Conservation (phyloP, 2,329 filamentous ascomycete species). For the Hypoxylon sp. region DNA sequence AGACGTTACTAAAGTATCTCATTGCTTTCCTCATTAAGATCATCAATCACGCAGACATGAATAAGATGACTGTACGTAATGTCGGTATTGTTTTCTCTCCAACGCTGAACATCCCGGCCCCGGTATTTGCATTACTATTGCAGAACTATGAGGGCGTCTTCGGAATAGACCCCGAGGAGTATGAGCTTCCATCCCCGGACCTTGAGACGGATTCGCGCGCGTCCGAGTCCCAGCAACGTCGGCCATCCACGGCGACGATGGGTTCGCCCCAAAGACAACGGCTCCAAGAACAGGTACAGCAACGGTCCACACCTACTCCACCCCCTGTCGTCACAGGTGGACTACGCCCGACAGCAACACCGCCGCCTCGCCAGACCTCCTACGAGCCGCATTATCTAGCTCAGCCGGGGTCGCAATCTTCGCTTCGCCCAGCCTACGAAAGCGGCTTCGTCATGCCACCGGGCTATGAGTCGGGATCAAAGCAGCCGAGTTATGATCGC, state of each 20-base stretch:
- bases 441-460: conserved; percentile 56
- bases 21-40: conserved; percentile 92
- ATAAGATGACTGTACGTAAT: conserved; percentile 99
- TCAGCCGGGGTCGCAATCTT: conserved; percentile 54
- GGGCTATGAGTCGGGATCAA: conserved; percentile 56
- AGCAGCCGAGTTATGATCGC: conserved; percentile 58
- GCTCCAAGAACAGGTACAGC: conserved; percentile 60
- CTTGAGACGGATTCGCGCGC: conserved; percentile 57
- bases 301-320: conserved; percentile 65
- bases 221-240: conserved; percentile 56
- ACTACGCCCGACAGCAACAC: conserved; percentile 59
- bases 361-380: conserved; percentile 58
- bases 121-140: conserved; percentile 93
- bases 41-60: conserved; percentile 88
- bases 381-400: conserved; percentile 63
- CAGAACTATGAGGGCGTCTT: conserved; percentile 93
- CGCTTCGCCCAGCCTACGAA: conserved; percentile 63
- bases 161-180: conserved; percentile 76
- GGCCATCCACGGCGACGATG: conserved; percentile 67
- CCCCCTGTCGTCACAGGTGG: conserved; percentile 55
- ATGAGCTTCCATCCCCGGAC: conserved; percentile 67
- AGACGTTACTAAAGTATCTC: conserved; percentile 84
- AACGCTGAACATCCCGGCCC: conserved; percentile 94
- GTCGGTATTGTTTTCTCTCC: conserved; percentile 98
- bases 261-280: conserved; percentile 68